Base-by-base conservation (phyloP, 108 stramenopile species). In the Fragilaria crotonensis region DNA sequence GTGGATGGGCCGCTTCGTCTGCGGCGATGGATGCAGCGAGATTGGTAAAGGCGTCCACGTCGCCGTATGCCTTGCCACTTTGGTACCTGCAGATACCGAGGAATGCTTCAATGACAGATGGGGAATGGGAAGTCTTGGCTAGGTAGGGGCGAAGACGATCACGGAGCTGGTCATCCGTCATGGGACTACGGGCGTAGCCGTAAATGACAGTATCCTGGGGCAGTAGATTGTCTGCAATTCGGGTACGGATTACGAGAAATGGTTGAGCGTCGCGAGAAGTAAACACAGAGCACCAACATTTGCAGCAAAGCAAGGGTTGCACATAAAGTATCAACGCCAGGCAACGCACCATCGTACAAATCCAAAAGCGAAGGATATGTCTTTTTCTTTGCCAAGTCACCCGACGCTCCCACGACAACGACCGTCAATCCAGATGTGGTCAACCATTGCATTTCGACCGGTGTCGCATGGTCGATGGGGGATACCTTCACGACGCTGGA, bases 381-480 rank as follows among this genome's bases (percentile, higher is more conserved):
- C 80, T 97, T 99, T 57, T 97, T 97, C 73, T 96, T 96, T 26
- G 96, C 98, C 41, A 99, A 80, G 61, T 97, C 96, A 26, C 96
- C 98, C 27, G 66, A 67, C 1, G 66, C 66, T 22, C 66, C 66
- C 11, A 67, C 66, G 25, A 67, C 59, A 21, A 67, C 59, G 14
- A 67, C 30, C 20, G 33, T 20, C 46, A 66, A 59, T 19, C 58
- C 45, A 2, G 64, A 57, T 22, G 20, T 26, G 20, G 19, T 59
- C 7, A 66, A 31, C 56, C 57, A 66, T 23, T 48, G 33, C 25
- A 58, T 59, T 5, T 57, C 64, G 45, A 50, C 60, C 11, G 46
- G 48, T 51, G 19, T 23, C 19, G 23, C 23, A 23, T 20, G 19
- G 23, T 51, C 49, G 21, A 51, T 23, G 7, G 49, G 49, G n/a